Percentiles rank a stretch among this genome's conserved stretches.
These are phyloP conservation scores for Paspalum notatum DNA, from an alignment of 176 grass and related monocot genomes.

Conservation along the genomic window DNA sequence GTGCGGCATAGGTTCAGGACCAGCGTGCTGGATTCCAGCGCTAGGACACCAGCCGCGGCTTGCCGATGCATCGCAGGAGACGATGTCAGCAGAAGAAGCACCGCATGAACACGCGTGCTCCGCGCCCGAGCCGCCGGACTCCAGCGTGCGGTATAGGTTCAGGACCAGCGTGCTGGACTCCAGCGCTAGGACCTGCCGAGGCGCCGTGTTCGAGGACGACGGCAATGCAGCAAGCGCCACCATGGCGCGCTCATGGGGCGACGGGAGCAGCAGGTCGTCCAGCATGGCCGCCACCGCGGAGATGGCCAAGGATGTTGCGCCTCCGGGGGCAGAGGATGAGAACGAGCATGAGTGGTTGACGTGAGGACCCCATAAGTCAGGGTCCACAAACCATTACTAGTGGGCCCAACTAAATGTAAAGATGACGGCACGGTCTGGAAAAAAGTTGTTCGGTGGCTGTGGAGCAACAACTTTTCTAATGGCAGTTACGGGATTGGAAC, in stretches of 20 bases:
- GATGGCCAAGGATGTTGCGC: too few species aligned
- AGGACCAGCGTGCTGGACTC: constrained; percentile 48
- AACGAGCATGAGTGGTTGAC: too few species aligned
- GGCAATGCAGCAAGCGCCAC: constrained; percentile 53
- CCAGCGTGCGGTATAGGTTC: constrained; percentile 49
- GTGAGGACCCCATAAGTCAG: too few species aligned
- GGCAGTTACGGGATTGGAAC: too few species aligned
- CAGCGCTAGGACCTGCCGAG: constrained; percentile 23
- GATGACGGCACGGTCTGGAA: too few species aligned
- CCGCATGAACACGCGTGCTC: constrained; percentile 61
- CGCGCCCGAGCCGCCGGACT: constrained; percentile 36
- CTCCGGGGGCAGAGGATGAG: too few species aligned
- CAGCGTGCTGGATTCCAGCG: constrained; percentile 53
- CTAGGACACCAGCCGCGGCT: constrained; percentile 62
- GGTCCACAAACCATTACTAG: too few species aligned
- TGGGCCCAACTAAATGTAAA: too few species aligned
- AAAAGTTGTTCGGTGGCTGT: too few species aligned
- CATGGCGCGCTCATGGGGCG: constrained; percentile 52
- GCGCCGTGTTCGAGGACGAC: constrained; percentile 39
- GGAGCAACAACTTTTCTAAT: too few species aligned
- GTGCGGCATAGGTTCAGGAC: too few species aligned
- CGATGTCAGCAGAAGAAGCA: constrained; percentile 58
- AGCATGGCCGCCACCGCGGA: constrained; percentile 53
- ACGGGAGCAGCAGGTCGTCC: constrained; percentile 42
- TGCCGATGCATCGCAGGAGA: constrained; percentile 52